Base-by-base conservation (phyloP, 139 green algal genomes). In the Astrephomene gubernaculifera region DNA sequence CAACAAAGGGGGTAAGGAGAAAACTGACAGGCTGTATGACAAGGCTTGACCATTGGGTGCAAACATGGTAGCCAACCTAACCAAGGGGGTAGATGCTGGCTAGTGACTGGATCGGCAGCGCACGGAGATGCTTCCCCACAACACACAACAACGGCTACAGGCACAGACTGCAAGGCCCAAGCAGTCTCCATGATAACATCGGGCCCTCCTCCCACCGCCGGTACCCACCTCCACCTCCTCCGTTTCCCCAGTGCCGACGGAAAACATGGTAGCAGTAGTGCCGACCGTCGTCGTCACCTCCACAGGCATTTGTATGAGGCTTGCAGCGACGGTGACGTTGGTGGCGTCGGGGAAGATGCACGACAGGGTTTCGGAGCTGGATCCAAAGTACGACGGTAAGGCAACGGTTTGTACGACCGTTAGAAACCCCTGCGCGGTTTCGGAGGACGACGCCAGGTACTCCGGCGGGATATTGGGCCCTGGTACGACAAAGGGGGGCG, bases 211-310 rank as follows among this genome's bases (percentile, higher is more conserved):
- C n/a, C n/a, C n/a, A n/a, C n/a, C n/a, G n/a, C n/a, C n/a, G n/a
- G n/a, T n/a, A 25, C 70, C 14, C 70, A 39, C 70, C 70, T 78
- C 27, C 70, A 52, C 70, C 70, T 52, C 70, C 25, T 39, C 39
- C 39, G 24, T 36, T 22, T 35, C 3, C 2, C 70, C 70, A 0
- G 43, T 36, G 43, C 43, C 41, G 10, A 31, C 29, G 9, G 29
- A 9, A 1, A 78, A 14, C 43, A 61, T 43, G 9, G n/a, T n/a
- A n/a, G 70, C 70, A 3, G 43, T 78, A 9, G 70, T 29, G 39
- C 41, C 70, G 27, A 78, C 70, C 6, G 70, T 27, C 7, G 43
- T 29, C 29, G 70, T 61, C 43, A 78, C 43, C 70, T 78, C 19
- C 43, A 78, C 70, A 27, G 70, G 70, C 39, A 78, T 43, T 12